Evolutionary conservation across 2,329 filamentous ascomycete genomes (phyloP), one percentile per base, ranked within the genome.

Genomic region (Sporothrix curviconia): DNA sequence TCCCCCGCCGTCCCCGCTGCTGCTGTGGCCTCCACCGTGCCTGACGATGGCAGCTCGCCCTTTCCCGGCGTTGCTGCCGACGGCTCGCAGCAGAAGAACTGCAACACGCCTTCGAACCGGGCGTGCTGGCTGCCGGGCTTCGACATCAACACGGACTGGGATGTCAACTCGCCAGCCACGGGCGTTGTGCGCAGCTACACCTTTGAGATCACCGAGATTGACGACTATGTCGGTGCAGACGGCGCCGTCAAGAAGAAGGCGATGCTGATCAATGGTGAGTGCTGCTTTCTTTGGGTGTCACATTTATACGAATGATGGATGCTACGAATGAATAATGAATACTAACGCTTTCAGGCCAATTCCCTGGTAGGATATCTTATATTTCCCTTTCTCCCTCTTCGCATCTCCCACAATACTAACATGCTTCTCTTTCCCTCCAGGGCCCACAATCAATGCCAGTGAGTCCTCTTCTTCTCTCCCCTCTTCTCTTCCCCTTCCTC

Each of bases 61-160:
- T 47, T 47, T 17, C 44, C 44, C 7, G 44, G 44, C 9, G 4
- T 47, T 11, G 51, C 15, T 5, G 30, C 40, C 1, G 52, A 55
- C 24, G 11, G 8, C 12, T 44, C 52, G 2, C 52, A 55, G 19
- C 40, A 30, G 17, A 28, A 55, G 22, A 44, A 43, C 32, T 63
- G 61, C 56, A 61, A 63, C 43, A 53, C 49, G 2, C 36, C 58
- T 0, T n/a, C 36, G 7, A 60, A 61, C 51, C 44, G 61, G 11
- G 49, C 58, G 30, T 65, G 63, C 36, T 65, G 64, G 64, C 52
- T 60, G 1, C 15, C 46, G 5, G 52, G 3, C 46, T 65, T 64
- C 39, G 40, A 60, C 36, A 65, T 65, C 50, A 57, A 57, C 34
- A 65, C 64, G 0, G 64, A 65, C 61, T 65, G 64, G 22, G 61